Evolutionary conservation across 2,329 filamentous ascomycete species (phyloP).

Genomic region (Colletotrichum tanaceti): DNA sequence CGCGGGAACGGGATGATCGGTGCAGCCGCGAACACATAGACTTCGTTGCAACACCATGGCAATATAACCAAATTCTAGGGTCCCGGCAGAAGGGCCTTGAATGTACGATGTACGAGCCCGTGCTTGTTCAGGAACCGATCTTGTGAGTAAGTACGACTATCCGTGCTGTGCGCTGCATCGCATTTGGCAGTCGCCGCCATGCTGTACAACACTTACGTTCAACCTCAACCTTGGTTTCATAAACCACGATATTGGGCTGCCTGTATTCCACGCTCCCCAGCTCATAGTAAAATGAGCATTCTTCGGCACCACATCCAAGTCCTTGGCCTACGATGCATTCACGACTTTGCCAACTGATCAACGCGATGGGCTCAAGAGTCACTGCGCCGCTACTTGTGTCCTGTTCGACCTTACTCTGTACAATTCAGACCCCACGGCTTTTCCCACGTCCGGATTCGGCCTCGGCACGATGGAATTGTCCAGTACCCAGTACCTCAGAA

Average conservation of each 20-base stretch:
- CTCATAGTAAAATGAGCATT: not conserved
- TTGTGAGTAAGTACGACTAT: not conserved
- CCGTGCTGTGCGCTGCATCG: too few relatives aligned
- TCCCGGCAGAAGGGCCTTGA: not conserved
- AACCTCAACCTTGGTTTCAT: not conserved
- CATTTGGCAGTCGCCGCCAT: not conserved
- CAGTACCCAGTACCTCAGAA: slow-evolving; percentile 1
- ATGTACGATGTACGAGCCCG: not conserved
- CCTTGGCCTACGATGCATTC: not conserved
- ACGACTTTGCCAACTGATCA: not conserved
- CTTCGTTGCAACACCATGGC: not conserved
- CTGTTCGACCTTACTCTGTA: not conserved
- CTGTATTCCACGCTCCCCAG: not conserved
- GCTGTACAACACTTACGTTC: too few relatives aligned
- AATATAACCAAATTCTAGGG: not conserved
- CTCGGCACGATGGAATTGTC: not conserved
- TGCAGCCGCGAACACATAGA: not conserved
- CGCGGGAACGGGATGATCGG: not conserved
- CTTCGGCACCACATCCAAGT: not conserved
- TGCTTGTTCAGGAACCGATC: not conserved
- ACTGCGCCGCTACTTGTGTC: not conserved
- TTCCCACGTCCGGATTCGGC: not conserved
- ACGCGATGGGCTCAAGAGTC: not conserved
- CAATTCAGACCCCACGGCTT: not conserved
- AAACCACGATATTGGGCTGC: not conserved